Evolutionary conservation across 495 filamentous ascomycete genomes (phyloP).

Genomic region (Xylaria bambusicola): DNA sequence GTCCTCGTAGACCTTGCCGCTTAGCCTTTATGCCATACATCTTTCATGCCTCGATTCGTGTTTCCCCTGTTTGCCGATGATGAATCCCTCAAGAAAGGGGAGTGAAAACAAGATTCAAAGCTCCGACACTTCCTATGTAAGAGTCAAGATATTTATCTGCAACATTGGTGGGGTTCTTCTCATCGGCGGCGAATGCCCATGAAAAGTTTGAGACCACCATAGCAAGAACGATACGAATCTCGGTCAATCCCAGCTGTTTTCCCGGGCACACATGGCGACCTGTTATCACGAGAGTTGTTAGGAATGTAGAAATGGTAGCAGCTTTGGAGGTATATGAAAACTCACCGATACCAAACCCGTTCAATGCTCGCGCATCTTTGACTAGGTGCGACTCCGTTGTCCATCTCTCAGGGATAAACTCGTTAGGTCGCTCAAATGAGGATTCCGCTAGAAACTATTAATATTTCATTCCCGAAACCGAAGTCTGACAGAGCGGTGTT

Average conservation of each 20-base stretch:
- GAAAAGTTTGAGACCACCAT: conserved; percentile 24
- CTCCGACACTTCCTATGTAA: background rate
- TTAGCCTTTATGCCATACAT: no score
- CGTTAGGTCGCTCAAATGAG: conserved; percentile 35
- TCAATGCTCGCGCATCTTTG: conserved; percentile 34
- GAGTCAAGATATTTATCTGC: background rate
- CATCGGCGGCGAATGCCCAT: background rate
- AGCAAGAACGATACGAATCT: conserved; percentile 27
- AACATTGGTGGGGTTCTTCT: background rate
- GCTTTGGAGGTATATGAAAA: no score
- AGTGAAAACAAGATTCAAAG: background rate
- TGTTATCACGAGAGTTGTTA: background rate
- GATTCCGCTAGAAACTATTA: conserved; percentile 10
- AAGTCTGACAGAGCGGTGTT: no score
- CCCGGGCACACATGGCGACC: conserved; percentile 26
- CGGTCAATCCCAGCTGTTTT: conserved; percentile 28
- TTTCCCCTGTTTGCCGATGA: no score
- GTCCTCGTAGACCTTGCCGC: no score
- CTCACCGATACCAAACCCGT: conserved; percentile 31
- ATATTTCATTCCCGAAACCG: background rate
- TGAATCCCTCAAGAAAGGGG: background rate
- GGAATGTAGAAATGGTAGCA: background rate
- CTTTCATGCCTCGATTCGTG: no score
- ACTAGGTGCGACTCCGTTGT: conserved; percentile 36
- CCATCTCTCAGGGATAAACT: conserved; percentile 50